Evolutionary conservation across 2,329 filamentous ascomycete species (phyloP).

Genomic region (Colletotrichum spinosum): DNA sequence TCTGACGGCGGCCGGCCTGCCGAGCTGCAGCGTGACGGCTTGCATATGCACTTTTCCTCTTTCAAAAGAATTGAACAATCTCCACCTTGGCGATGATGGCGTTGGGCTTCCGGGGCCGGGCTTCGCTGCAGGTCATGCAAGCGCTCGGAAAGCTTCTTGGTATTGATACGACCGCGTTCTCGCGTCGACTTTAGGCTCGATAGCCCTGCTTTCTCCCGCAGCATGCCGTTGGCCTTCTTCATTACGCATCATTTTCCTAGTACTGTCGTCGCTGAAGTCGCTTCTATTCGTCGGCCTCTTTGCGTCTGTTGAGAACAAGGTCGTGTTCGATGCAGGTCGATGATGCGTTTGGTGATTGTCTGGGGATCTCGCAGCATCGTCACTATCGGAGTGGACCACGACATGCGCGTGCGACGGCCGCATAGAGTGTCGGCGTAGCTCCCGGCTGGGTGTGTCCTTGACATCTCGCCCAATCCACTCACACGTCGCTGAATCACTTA

Average conservation of each 20-base stretch:
- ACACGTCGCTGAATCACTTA: too few relatives aligned
- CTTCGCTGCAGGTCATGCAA: conserved; percentile 24
- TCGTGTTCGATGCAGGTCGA: background rate
- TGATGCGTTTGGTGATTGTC: background rate
- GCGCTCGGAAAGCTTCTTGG: background rate
- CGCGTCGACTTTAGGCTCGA: background rate
- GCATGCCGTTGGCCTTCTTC: conserved; percentile 7
- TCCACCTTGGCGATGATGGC: background rate
- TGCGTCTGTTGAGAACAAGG: background rate
- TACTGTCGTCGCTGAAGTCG: background rate
- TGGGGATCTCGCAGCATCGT: conserved; percentile 3
- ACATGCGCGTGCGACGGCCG: background rate
- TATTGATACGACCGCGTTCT: conserved; percentile 1
- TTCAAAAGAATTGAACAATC: background rate
- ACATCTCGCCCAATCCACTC: too few relatives aligned
- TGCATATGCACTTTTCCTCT: conserved; percentile 5
- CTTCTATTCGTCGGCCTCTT: background rate
- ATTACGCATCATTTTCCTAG: background rate
- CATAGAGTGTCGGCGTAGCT: background rate
- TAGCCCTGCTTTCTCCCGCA: conserved; percentile 5
- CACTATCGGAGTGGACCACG: too few relatives aligned
- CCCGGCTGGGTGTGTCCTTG: too few relatives aligned
- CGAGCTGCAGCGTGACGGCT: conserved; percentile 4
- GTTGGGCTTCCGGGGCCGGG: conserved; percentile 20
- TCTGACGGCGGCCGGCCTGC: background rate